Conservation (phyloP, 495 filamentous ascomycete species). For the Neurospora sp. region DNA sequence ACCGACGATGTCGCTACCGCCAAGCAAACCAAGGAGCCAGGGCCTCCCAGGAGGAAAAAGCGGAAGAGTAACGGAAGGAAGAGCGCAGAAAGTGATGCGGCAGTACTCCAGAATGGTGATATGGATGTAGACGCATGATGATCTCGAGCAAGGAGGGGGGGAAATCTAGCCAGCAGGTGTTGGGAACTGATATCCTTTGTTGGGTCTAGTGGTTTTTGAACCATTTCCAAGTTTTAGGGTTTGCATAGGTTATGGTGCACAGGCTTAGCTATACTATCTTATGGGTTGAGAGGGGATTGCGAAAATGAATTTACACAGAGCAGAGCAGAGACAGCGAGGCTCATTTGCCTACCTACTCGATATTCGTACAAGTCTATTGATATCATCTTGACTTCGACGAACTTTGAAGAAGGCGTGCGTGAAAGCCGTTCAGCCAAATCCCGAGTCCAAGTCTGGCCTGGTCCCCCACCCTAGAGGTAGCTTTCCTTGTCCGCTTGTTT, state of each 20-base stretch:
- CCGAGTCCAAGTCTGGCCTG: not conserved
- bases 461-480: not conserved
- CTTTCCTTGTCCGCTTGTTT: not conserved
- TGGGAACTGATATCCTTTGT: not conserved
- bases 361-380: not conserved
- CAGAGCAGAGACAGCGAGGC: not conserved
- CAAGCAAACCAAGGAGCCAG: constrained; percentile 10
- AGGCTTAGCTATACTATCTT: not conserved
- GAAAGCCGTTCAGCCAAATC: not conserved
- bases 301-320: not conserved
- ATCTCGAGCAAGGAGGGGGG: not conserved
- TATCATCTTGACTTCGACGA: not conserved
- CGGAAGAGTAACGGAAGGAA: not conserved
- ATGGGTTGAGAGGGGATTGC: not conserved
- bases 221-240: not conserved
- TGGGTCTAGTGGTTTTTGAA: not conserved
- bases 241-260: not conserved
- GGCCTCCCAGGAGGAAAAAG: not conserved
- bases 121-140: not conserved
- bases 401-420: not conserved
- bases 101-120: not conserved
- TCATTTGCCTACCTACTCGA: not conserved
- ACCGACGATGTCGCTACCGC: constrained; percentile 16
- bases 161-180: not conserved
- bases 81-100: not conserved